Conservation (phyloP, 2,329 filamentous ascomycete species). For the Claviceps fusiformis region DNA sequence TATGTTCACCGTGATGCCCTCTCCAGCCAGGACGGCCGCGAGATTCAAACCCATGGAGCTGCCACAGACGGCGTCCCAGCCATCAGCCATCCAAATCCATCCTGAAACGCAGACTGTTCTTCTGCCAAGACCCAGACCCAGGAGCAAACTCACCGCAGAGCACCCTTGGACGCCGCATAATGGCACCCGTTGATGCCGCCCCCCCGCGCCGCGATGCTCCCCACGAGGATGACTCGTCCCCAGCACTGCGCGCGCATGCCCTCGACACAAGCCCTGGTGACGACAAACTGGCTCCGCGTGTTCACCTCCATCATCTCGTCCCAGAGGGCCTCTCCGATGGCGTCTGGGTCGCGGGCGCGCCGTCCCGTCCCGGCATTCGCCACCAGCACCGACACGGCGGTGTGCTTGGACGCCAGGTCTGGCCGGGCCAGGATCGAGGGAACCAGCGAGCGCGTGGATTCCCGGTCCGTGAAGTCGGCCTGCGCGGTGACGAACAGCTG, state of each 20-base stretch:
- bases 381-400: conserved; percentile 2
- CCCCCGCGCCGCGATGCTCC: conserved; percentile 5
- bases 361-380: conserved; percentile 6
- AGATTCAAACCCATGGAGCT: conserved; percentile 6
- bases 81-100: neutral
- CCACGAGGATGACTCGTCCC: conserved; percentile 5
- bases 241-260: conserved; percentile 5
- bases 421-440: neutral
- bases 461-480: conserved; percentile 4
- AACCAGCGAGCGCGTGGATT: conserved; percentile 4
- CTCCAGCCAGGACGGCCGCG: conserved; percentile 3
- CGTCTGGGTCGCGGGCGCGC: conserved; percentile 4
- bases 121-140: neutral
- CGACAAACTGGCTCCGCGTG: conserved; percentile 5
- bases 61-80: neutral
- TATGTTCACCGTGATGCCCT: conserved; percentile 6
- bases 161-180: conserved; percentile 7
- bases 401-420: neutral
- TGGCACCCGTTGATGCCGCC: conserved; percentile 6
- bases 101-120: too few relatives aligned
- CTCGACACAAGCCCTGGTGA: conserved; percentile 4
- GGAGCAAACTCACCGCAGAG: conserved; percentile 1
- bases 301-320: conserved; percentile 7
- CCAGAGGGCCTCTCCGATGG: conserved; percentile 4
- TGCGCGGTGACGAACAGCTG: conserved; percentile 2